These are phyloP conservation scores for Oidiodendron maius DNA, from an alignment of 495 filamentous ascomycete genomes.

Conservation along the genomic window DNA sequence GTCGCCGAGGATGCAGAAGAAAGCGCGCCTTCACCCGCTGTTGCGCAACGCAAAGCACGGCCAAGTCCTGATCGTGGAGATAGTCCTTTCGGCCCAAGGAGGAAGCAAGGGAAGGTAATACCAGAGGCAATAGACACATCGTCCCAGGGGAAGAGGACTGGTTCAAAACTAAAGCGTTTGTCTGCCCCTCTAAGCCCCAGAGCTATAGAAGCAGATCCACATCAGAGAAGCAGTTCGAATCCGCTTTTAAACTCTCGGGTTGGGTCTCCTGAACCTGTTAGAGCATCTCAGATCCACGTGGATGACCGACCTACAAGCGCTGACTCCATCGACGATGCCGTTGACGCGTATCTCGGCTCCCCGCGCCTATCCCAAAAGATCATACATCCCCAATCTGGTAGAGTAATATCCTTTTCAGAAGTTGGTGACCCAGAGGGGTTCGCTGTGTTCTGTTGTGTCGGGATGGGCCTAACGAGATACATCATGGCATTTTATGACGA, in stretches of 20 bases:
- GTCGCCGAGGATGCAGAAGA: constrained; percentile 39
- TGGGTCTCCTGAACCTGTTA: constrained; percentile 18
- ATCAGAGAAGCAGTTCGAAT: constrained; percentile 23
- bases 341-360: constrained; percentile 77
- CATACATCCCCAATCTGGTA: constrained; percentile 73
- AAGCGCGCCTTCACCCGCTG: constrained; percentile 63
- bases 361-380: constrained; percentile 84
- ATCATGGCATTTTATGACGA: constrained; percentile 98
- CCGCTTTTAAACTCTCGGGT: constrained; percentile 22
- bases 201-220: constrained; percentile 23
- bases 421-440: constrained; percentile 89
- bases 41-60: constrained; percentile 50
- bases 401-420: constrained; percentile 92
- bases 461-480: constrained; percentile 95
- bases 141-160: constrained; percentile 33
- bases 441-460: constrained; percentile 93
- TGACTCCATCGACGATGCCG: constrained; percentile 84
- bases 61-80: constrained; percentile 34
- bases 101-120: constrained; percentile 32
- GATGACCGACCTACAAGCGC: constrained; percentile 65
- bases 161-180: constrained; percentile 41
- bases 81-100: constrained; percentile 25
- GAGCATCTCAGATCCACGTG: constrained; percentile 22
- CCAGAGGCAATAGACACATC: constrained; percentile 30
- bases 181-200: constrained; percentile 36